These are phyloP conservation scores for Tieghemostelium lacteum DNA, from an alignment of 78 protist genomes.

Conservation along the genomic window DNA sequence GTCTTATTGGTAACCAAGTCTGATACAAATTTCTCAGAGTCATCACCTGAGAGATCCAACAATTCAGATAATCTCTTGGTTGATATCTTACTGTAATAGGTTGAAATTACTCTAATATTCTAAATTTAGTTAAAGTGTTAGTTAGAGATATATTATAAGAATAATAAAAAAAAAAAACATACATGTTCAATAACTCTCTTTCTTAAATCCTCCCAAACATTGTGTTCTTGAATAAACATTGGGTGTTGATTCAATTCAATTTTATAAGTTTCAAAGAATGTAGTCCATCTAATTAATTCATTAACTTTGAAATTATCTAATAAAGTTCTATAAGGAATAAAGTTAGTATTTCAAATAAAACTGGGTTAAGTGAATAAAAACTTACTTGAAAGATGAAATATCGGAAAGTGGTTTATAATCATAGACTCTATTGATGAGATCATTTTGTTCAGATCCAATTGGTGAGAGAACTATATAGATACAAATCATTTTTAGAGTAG, in stretches of 20 bases:
- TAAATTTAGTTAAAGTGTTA: not conserved
- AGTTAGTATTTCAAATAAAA: not conserved
- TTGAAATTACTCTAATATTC: slow-evolving; percentile 82
- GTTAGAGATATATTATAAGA: not conserved
- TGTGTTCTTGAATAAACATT: slow-evolving; percentile 20
- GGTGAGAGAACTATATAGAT: slow-evolving; percentile 80
- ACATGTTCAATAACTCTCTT: slow-evolving; percentile 86
- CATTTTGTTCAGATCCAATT: slow-evolving; percentile 79
- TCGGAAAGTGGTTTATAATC: slow-evolving; percentile 62
- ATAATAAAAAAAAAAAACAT: not conserved
- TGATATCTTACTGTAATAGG: slow-evolving; percentile 85
- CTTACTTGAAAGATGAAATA: slow-evolving; percentile 71
- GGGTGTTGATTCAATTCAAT: slow-evolving; percentile 22
- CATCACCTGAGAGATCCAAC: slow-evolving; percentile 67
- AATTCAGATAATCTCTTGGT: slow-evolving; percentile 78
- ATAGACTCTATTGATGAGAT: slow-evolving; percentile 65
- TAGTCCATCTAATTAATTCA: slow-evolving; percentile 80
- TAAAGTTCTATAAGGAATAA: slow-evolving; percentile 14
- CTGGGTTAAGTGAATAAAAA: not conserved
- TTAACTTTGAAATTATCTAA: slow-evolving; percentile 26
- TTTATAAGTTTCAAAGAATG: slow-evolving; percentile 32
- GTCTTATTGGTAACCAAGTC: slow-evolving; percentile 75
- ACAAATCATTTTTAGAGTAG: slow-evolving; percentile 60
- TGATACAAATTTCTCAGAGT: slow-evolving; percentile 68
- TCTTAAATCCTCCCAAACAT: slow-evolving; percentile 64